phyloP scores from a whole-genome alignment of 148 eudicot genomes.

The Gaultheria prostrata region DNA sequence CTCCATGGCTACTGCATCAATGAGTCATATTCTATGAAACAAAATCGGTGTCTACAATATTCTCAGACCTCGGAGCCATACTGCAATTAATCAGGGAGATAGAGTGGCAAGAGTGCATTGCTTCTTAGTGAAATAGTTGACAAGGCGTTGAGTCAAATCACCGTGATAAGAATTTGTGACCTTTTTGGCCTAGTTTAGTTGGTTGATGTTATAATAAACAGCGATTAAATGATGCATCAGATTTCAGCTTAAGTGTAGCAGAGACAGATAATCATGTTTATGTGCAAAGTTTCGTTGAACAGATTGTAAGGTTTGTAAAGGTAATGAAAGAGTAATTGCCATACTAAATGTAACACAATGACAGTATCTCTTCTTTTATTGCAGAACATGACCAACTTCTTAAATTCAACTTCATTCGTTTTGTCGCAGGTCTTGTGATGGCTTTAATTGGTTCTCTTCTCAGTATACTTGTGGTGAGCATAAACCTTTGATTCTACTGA shows the following conservation, averaged over 20 bases:
- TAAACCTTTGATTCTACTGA: not conserved
- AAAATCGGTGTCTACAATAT: not conserved
- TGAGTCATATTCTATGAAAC: not conserved
- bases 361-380: not conserved
- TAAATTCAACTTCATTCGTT: not conserved
- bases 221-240: not conserved
- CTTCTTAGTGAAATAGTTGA: not conserved
- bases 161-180: not conserved
- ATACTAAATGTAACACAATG: not conserved
- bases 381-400: slow-evolving; percentile 2
- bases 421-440: slow-evolving; percentile 74
- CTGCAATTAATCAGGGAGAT: not conserved
- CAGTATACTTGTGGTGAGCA: slow-evolving; percentile 84
- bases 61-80: not conserved
- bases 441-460: slow-evolving; percentile 84
- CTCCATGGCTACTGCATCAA: too few species aligned
- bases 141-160: not conserved
- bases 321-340: not conserved
- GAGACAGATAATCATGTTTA: not conserved
- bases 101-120: not conserved
- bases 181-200: not conserved
- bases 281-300: not conserved
- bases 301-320: not conserved
- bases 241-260: not conserved
- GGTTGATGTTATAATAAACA: not conserved